phyloP scores from a whole-genome alignment of 2,329 filamentous ascomycete species.

The Camillea tinctor region DNA sequence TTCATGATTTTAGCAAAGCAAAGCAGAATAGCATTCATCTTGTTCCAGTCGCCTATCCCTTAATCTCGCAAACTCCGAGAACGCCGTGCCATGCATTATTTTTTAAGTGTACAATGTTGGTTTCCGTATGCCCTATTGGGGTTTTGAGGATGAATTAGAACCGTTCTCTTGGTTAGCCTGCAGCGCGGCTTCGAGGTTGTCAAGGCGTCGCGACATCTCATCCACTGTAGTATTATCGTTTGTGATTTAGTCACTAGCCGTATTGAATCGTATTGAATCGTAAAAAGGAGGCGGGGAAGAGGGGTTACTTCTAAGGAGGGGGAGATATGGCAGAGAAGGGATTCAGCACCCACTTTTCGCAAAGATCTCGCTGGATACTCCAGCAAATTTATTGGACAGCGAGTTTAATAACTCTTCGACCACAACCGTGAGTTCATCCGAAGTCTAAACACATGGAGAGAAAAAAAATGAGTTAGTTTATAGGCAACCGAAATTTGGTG shows the following conservation, averaged over 20 bases:
- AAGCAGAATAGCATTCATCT: slow-evolving; percentile 6
- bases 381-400: slow-evolving; percentile 80
- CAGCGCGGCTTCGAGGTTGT: slow-evolving; percentile 76
- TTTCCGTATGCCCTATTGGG: slow-evolving; percentile 20
- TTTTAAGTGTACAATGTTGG: slow-evolving; percentile 1
- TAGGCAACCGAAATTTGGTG: background rate
- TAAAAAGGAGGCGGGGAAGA: background rate
- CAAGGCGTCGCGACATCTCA: slow-evolving; percentile 84
- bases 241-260: slow-evolving; percentile 6
- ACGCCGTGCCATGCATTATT: slow-evolving; percentile 21
- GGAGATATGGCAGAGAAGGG: background rate
- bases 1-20: slow-evolving; percentile 2
- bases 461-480: slow-evolving; percentile 2
- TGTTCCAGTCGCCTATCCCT: slow-evolving; percentile 4
- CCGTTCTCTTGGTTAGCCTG: slow-evolving; percentile 53
- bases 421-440: slow-evolving; percentile 69
- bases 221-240: slow-evolving; percentile 67
- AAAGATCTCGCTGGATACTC: slow-evolving; percentile 82
- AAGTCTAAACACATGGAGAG: slow-evolving; percentile 25
- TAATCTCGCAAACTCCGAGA: slow-evolving; percentile 15
- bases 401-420: slow-evolving; percentile 86
- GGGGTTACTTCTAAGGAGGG: background rate
- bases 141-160: slow-evolving; percentile 36
- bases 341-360: slow-evolving; percentile 66
- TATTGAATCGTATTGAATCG: background rate